Conservation (phyloP, 805 yeast genomes). For the Candida krabiensis region DNA sequence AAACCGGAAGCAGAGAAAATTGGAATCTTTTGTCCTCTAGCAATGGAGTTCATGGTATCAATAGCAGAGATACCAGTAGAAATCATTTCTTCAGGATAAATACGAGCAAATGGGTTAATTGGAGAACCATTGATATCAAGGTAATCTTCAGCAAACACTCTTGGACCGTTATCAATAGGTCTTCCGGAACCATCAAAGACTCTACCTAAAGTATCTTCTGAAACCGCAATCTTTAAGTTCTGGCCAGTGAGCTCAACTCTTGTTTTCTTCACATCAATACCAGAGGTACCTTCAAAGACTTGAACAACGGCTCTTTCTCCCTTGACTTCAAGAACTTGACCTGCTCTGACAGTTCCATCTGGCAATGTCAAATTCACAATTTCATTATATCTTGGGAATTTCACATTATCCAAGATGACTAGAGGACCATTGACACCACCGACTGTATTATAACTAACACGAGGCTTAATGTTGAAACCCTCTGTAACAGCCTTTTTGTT, state of each 20-base stretch:
- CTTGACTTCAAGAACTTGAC: slow-evolving; percentile 97
- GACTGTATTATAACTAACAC: slow-evolving; percentile 92
- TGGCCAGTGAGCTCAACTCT: slow-evolving; percentile 97
- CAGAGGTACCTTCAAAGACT: slow-evolving; percentile 98
- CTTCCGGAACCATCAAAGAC: slow-evolving; percentile 98
- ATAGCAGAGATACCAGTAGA: slow-evolving; percentile 98
- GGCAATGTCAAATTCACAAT: slow-evolving; percentile 96
- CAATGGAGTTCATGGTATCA: slow-evolving; percentile 99
- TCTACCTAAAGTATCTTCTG: slow-evolving; percentile 97
- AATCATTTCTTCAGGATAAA: slow-evolving; percentile 99
- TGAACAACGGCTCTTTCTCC: slow-evolving; percentile 97
- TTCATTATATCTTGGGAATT: slow-evolving; percentile 90
- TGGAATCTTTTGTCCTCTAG: slow-evolving; percentile 99
- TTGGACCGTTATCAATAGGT: slow-evolving; percentile 97
- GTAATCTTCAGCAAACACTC: slow-evolving; percentile 97
- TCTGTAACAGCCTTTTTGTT: slow-evolving; percentile 91
- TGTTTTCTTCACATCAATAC: slow-evolving; percentile 97
- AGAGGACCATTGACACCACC: slow-evolving; percentile 98
- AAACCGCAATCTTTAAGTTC: slow-evolving; percentile 87
- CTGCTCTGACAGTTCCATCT: slow-evolving; percentile 92
- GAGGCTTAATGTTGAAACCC: slow-evolving; percentile 88
- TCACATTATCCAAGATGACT: slow-evolving; percentile 84
- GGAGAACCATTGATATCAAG: slow-evolving; percentile 98
- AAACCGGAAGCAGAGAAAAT: slow-evolving; percentile 98
- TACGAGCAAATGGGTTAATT: slow-evolving; percentile 96